Evolutionary conservation across 495 filamentous ascomycete genomes (phyloP).

Genomic region (Hyaloscypha hepaticicola): DNA sequence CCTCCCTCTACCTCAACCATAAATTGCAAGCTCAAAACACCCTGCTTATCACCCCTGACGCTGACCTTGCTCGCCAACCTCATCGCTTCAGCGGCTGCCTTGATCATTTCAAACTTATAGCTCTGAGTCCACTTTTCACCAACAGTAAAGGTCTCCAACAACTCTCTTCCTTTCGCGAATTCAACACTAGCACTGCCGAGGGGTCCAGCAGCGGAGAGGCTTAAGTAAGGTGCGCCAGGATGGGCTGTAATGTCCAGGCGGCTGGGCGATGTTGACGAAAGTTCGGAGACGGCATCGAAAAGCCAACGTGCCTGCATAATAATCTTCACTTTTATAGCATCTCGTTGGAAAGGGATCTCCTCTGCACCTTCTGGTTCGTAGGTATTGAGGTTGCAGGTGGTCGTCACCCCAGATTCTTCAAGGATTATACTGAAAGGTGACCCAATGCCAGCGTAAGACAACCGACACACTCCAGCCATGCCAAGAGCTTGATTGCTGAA

Average conservation of each 20-base stretch:
- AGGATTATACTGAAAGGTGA: constrained; percentile 77
- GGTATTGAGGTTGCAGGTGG: constrained; percentile 88
- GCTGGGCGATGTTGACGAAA: constrained; percentile 70
- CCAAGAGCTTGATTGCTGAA: constrained; percentile 77
- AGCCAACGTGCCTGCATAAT: constrained; percentile 88
- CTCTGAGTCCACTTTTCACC: constrained; percentile 50
- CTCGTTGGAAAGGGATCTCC: constrained; percentile 81
- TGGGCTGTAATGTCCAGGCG: constrained; percentile 50
- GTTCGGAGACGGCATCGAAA: constrained; percentile 78
- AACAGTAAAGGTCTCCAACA: constrained; percentile 77
- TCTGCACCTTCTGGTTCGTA: constrained; percentile 67
- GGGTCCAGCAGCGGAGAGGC: constrained; percentile 68
- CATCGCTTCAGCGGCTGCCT: constrained; percentile 84
- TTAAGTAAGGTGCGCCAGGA: constrained; percentile 66
- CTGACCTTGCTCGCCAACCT: constrained; percentile 87
- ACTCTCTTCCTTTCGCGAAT: constrained; percentile 70
- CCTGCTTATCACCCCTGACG: constrained; percentile 79
- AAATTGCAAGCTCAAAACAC: constrained; percentile 92
- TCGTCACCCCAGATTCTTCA: constrained; percentile 81
- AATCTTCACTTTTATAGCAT: constrained; percentile 82
- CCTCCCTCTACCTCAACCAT: constrained; percentile 69
- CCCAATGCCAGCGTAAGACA: constrained; percentile 71
- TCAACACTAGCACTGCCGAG: constrained; percentile 81
- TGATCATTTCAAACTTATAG: constrained; percentile 84
- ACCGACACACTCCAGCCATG: constrained; percentile 75